These are phyloP conservation scores for Lolium multiflorum DNA, from an alignment of 176 grass and related monocot genomes.

Conservation along the genomic window DNA sequence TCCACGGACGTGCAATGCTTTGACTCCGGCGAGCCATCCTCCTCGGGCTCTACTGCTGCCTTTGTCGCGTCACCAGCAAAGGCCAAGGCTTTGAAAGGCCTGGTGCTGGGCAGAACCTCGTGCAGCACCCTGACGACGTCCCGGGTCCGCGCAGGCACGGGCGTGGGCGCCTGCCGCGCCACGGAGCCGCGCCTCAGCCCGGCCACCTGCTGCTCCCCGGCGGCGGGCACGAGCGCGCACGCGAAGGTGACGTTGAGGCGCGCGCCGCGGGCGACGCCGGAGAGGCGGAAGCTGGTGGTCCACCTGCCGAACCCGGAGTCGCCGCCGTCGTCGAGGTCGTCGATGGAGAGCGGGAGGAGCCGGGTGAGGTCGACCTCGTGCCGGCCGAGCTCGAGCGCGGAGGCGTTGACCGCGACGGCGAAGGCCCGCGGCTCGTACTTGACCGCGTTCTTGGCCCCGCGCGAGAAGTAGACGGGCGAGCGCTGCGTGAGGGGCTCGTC, in stretches of 20 bases:
- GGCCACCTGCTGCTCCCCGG: slow-evolving; percentile 45
- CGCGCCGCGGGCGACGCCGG: slow-evolving; percentile 78
- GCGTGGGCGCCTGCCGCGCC: slow-evolving; percentile 38
- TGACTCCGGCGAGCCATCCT: slow-evolving; percentile 58
- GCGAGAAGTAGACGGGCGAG: slow-evolving; percentile 69
- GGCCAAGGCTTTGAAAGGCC: slow-evolving; percentile 48
- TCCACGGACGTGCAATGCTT: slow-evolving; percentile 80
- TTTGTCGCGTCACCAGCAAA: slow-evolving; percentile 40
- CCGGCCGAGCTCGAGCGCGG: slow-evolving; percentile 70
- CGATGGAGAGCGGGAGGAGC: slow-evolving; percentile 69
- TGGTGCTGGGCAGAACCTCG: slow-evolving; percentile 71
- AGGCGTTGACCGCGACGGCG: slow-evolving; percentile 54
- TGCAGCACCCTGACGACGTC: slow-evolving; percentile 89
- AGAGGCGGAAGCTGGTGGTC: slow-evolving; percentile 90
- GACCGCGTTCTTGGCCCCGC: slow-evolving; percentile 44
- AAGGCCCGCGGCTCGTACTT: slow-evolving; percentile 94
- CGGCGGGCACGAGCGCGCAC: slow-evolving; percentile 47
- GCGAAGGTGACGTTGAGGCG: slow-evolving; percentile 86
- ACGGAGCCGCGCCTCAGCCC: slow-evolving; percentile 42
- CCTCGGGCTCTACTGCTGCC: slow-evolving; percentile 18
- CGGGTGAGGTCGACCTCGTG: slow-evolving; percentile 83
- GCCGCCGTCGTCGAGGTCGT: slow-evolving; percentile 81
- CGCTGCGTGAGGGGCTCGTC: slow-evolving; percentile 71
- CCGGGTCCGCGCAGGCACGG: slow-evolving; percentile 49
- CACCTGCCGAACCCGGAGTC: slow-evolving; percentile 80